A percentile compares a stretch with the other conserved stretches of the same genome.
Conservation (phyloP, 31 red algal species). For the Porphyra umbilicalis region DNA sequence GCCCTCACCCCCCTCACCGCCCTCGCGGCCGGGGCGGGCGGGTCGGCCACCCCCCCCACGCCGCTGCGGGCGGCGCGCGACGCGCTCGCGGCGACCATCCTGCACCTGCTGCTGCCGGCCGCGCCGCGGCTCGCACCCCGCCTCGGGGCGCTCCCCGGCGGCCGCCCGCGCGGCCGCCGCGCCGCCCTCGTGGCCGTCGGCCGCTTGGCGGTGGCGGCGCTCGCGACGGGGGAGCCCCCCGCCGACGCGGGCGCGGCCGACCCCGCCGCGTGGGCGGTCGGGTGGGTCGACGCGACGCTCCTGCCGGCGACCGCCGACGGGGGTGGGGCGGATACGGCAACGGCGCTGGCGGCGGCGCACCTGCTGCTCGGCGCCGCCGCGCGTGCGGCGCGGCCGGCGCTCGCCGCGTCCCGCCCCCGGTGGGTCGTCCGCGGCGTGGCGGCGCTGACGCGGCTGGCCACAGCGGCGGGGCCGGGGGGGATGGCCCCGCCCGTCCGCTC, state of each 20-base stretch:
- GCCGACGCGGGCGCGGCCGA: not conserved
- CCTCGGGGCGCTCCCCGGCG: conserved; percentile 1
- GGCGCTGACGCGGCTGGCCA: not conserved
- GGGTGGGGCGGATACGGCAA: not conserved
- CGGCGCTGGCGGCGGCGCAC: not conserved
- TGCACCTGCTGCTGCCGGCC: conserved; percentile 28
- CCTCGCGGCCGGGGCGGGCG: conserved; percentile 16
- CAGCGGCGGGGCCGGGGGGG: not conserved
- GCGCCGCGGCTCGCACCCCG: conserved; percentile 16
- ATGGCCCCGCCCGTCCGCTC: not conserved
- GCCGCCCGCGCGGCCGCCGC: not conserved
- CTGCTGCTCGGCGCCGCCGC: not conserved
- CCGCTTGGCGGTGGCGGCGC: not conserved
- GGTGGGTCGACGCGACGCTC: conserved; percentile 25
- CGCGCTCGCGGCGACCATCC: conserved; percentile 21
- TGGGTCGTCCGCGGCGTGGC: not conserved
- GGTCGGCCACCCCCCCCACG: conserved; percentile 2
- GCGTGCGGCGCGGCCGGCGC: not conserved
- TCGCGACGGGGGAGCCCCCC: not conserved
- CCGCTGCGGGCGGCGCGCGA: conserved; percentile 22
- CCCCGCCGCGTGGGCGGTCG: conserved; percentile 15
- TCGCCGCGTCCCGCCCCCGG: not conserved
- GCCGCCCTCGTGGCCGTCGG: not conserved
- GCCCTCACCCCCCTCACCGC: conserved; percentile 31
- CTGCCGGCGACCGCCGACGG: conserved; percentile 17